phyloP scores from a whole-genome alignment of 352 stramenopile genomes.

The Globisporangium middletonii region DNA sequence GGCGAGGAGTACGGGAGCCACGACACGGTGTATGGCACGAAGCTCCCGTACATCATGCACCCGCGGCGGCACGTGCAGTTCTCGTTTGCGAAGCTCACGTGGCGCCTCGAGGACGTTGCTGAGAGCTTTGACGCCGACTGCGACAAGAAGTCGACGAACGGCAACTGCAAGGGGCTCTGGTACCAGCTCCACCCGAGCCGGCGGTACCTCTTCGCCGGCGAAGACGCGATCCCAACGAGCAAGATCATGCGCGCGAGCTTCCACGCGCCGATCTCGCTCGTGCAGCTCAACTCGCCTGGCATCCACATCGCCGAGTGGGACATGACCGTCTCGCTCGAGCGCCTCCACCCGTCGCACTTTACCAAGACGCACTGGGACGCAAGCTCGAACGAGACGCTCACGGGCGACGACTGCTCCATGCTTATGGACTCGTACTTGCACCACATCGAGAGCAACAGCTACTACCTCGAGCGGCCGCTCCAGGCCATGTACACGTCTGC shows the following conservation, averaged over 20 bases:
- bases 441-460: constrained; percentile 38
- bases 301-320: constrained; percentile 10
- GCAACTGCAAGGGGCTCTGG: constrained; percentile 28
- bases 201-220: constrained; percentile 34
- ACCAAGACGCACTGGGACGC: constrained; percentile 15
- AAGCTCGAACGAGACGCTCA: constrained; percentile 16
- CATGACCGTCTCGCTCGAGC: constrained; percentile 17
- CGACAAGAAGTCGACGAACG: constrained; percentile 12
- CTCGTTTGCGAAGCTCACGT: constrained; percentile 34
- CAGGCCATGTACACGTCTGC: constrained; percentile 43
- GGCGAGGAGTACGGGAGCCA: constrained; percentile 26
- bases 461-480: constrained; percentile 32
- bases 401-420: constrained; percentile 22
- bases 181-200: constrained; percentile 36
- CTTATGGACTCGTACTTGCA: constrained; percentile 42
- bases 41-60: constrained; percentile 24
- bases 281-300: constrained; percentile 31
- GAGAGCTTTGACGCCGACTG: constrained; percentile 30
- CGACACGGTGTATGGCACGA: constrained; percentile 7
- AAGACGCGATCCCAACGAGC: constrained; percentile 21
- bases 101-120: constrained; percentile 23
- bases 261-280: constrained; percentile 31
- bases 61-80: constrained; percentile 34
- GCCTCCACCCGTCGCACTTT: constrained; percentile 24
- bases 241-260: constrained; percentile 25